Evolutionary conservation across 495 filamentous ascomycete genomes (phyloP).

Genomic region (Aspergillus panamensis): DNA sequence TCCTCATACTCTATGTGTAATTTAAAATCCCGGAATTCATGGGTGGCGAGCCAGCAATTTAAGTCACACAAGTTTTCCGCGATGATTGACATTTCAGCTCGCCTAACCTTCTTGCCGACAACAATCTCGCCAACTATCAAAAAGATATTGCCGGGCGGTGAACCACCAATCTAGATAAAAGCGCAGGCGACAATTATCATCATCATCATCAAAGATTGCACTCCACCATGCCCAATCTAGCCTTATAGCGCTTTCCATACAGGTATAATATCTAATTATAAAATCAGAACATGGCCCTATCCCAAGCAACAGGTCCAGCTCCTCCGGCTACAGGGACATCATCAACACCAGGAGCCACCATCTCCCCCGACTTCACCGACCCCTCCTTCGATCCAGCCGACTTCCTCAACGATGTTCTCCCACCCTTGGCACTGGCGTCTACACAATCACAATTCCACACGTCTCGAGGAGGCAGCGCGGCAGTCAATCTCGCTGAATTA

Average conservation of each 20-base stretch:
- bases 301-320: slow-evolving; percentile 1
- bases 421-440: slow-evolving; percentile 47
- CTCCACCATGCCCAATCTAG: background rate
- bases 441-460: slow-evolving; percentile 34
- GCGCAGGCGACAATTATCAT: background rate
- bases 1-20: too few relatives aligned
- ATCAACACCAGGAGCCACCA: slow-evolving; percentile 30
- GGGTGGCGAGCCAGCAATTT: too few relatives aligned
- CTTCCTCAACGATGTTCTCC: slow-evolving; percentile 75
- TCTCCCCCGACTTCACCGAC: slow-evolving; percentile 52
- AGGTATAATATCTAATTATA: background rate
- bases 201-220: background rate
- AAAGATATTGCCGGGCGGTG: background rate
- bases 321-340: too few relatives aligned
- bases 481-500: slow-evolving; percentile 69
- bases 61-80: too few relatives aligned
- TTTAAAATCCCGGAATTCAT: too few relatives aligned
- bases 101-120: too few relatives aligned
- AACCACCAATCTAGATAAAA: background rate
- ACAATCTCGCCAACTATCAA: background rate
- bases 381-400: slow-evolving; percentile 74
- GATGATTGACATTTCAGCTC: too few relatives aligned
- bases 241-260: background rate
- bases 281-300: slow-evolving; percentile 15
- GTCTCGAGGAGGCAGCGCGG: slow-evolving; percentile 34